Evolutionary conservation across 164 flowering plant genomes (phyloP).

Genomic region (Vitis riparia): DNA sequence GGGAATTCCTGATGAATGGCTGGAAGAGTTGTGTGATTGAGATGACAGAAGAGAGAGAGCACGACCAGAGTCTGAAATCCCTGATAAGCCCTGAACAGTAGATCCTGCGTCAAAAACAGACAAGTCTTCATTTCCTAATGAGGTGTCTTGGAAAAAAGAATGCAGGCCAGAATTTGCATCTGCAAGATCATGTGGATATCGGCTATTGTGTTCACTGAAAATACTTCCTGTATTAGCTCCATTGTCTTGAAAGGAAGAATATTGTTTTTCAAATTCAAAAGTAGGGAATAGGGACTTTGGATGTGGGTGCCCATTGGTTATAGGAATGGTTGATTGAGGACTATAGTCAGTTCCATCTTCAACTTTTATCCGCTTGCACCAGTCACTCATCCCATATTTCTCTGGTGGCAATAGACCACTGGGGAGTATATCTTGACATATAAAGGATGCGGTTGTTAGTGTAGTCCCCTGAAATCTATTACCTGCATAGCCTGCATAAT

Average conservation of each 20-base stretch:
- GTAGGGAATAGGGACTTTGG: slow-evolving; percentile 23
- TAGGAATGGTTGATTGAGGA: slow-evolving; percentile 22
- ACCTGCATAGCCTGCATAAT: slow-evolving; percentile 29
- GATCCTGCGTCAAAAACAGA: slow-evolving; percentile 33
- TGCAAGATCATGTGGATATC: slow-evolving; percentile 28
- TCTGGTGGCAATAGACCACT: slow-evolving; percentile 28
- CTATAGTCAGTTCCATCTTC: slow-evolving; percentile 34
- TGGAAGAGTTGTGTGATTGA: slow-evolving; percentile 45
- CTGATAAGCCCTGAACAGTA: slow-evolving; percentile 38
- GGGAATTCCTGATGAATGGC: slow-evolving; percentile 38
- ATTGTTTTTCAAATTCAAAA: slow-evolving; percentile 27
- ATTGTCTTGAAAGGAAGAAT: slow-evolving; percentile 24
- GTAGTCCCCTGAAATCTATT: slow-evolving; percentile 29
- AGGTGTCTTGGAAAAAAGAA: slow-evolving; percentile 23
- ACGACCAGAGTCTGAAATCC: slow-evolving; percentile 49
- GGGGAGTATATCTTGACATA: slow-evolving; percentile 47
- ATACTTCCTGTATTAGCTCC: slow-evolving; percentile 20
- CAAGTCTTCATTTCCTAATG: slow-evolving; percentile 37
- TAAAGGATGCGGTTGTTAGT: slow-evolving; percentile 40
- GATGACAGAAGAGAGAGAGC: slow-evolving; percentile 90
- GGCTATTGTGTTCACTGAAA: slow-evolving; percentile 18
- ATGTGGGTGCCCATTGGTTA: slow-evolving; percentile 25
- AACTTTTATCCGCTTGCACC: slow-evolving; percentile 35
- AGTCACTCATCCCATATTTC: slow-evolving; percentile 32
- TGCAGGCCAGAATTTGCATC: slow-evolving; percentile 24